Evolutionary conservation across 768 basidiomycete genomes (phyloP), one percentile per base, ranked within the genome.

Genomic region (Suillus discolor): DNA sequence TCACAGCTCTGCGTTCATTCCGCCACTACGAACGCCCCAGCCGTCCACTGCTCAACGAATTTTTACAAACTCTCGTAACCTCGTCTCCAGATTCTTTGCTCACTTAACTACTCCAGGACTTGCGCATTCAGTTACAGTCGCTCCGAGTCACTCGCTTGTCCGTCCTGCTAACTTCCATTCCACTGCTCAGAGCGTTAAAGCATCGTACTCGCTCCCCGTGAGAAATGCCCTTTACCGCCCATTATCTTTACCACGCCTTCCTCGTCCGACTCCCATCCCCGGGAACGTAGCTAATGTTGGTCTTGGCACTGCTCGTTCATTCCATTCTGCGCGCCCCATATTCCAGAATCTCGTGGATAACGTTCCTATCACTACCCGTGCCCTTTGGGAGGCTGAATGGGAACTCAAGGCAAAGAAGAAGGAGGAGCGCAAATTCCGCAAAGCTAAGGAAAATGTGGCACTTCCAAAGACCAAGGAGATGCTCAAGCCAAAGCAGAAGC

Each of bases 271-370:
- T 25, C 51, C 45, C 2, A 81, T 85, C 18, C 86, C 86, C 9
- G 76, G 85, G 23, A 77, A 78, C 57, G 76, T 90, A 36, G 75
- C 84, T 0, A 89, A 92, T 67, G 84, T 95, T 25, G 94, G 94
- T 6, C 81, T 96, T 3, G 91, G 91, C 44, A 84, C 86, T 0
- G 91, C 89, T 0, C 82, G 93, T 44, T 91, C 87, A 71, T 96
- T 95, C 75, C 87, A 88, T 28, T 85, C 88, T 3, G 84, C 82
- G 13, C 86, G 89, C 3, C 90, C 91, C 4, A 83, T 94, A 53
- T 94, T 94, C 80, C 88, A 93, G 74, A 88, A 91, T 73, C 75
- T 96, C 49, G 87, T 87, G 2, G 85, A 93, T 73, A 93, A 93
- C 71, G 87, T 92, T 0, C 93, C 94, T 8, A 78, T 96, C n/a